Evolutionary conservation across 2,329 filamentous ascomycete genomes (phyloP).

Genomic region (Pestalotiopsis sp.): DNA sequence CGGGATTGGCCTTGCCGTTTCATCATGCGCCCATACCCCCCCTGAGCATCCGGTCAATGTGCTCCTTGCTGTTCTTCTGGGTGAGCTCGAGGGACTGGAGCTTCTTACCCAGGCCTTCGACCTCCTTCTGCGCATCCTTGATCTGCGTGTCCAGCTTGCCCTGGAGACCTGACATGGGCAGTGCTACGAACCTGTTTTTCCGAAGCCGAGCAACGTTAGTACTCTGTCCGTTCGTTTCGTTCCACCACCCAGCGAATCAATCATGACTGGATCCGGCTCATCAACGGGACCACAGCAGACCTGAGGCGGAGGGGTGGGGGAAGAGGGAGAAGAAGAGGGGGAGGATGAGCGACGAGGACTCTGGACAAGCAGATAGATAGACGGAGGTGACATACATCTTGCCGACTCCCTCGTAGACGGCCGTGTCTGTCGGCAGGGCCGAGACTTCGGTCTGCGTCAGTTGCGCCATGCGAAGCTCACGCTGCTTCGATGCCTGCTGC

Average conservation of each 20-base stretch:
- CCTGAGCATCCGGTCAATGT: constrained; percentile 84
- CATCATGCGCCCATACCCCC: constrained; percentile 36
- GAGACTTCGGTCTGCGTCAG: constrained; percentile 82
- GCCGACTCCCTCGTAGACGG: constrained; percentile 90
- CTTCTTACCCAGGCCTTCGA: constrained; percentile 82
- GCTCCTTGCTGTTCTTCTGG: constrained; percentile 87
- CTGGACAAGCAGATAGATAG: neutral
- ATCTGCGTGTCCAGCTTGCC: constrained; percentile 75
- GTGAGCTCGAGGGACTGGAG: constrained; percentile 93
- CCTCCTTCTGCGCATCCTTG: constrained; percentile 73
- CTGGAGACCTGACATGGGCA: constrained; percentile 66
- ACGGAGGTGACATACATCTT: constrained; percentile 73
- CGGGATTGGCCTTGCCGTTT: constrained; percentile 14
- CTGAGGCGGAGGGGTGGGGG: constrained; percentile 10
- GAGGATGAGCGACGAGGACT: neutral
- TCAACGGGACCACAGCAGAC: constrained; percentile 4
- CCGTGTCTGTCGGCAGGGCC: constrained; percentile 72
- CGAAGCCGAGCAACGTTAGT: neutral
- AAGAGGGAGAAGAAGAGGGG: neutral
- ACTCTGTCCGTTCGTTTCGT: neutral
- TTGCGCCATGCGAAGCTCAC: constrained; percentile 85
- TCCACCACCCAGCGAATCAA: neutral
- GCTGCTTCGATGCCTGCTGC: constrained; percentile 82
- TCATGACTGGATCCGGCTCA: neutral
- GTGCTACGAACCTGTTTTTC: constrained; percentile 12